phyloP scores from a whole-genome alignment of 768 basidiomycete species.

The Auricularia heimuer region DNA sequence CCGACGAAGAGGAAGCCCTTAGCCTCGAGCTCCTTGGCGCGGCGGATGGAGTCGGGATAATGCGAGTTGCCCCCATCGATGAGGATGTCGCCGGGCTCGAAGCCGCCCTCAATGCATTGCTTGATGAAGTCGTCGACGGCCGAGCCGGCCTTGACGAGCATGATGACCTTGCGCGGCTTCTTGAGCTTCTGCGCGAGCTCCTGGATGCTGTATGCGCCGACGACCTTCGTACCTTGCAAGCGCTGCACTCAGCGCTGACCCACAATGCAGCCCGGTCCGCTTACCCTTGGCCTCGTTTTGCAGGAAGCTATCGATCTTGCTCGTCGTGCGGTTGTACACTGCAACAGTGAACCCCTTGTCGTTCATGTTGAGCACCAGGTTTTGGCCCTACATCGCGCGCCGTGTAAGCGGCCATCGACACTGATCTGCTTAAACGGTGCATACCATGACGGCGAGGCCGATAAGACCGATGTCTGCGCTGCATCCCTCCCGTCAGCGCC shows the following conservation, averaged over 20 bases:
- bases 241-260: neutral
- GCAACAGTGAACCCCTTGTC: slow-evolving; percentile 98
- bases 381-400: slow-evolving; percentile 64
- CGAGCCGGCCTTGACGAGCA: slow-evolving; percentile 95
- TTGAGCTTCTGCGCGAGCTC: slow-evolving; percentile 91
- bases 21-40: slow-evolving; percentile 81
- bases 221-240: slow-evolving; percentile 76
- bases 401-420: slow-evolving; percentile 10
- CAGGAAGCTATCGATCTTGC: slow-evolving; percentile 94
- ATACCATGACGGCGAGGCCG: slow-evolving; percentile 96
- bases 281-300: slow-evolving; percentile 95
- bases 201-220: slow-evolving; percentile 88
- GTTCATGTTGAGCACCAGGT: slow-evolving; percentile 97
- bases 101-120: slow-evolving; percentile 68
- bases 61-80: slow-evolving; percentile 99
- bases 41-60: slow-evolving; percentile 96
- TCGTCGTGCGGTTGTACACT: slow-evolving; percentile 93
- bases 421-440: slow-evolving; percentile 15
- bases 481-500: neutral
- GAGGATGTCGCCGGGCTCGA: slow-evolving; percentile 95
- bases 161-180: slow-evolving; percentile 90
- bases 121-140: slow-evolving; percentile 95
- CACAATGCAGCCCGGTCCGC: slow-evolving; percentile 22
- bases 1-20: slow-evolving; percentile 97
- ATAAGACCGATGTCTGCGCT: slow-evolving; percentile 98